Evolutionary conservation across 305 asterid species (phyloP), one percentile per base, ranked within the genome.

Genomic region (Fraxinus platypoda): DNA sequence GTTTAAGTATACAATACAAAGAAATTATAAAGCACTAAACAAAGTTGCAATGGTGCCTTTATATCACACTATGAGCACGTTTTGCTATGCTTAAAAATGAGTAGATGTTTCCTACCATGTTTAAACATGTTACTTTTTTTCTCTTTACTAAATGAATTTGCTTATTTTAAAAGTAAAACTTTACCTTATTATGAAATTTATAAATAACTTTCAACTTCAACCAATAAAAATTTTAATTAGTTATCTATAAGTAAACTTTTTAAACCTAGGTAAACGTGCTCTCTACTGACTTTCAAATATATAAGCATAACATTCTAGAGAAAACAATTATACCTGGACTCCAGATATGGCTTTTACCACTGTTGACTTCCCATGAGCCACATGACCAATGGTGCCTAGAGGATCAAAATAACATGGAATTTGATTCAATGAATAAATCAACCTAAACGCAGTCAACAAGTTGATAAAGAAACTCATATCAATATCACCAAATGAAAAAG

Each of bases 351-450:
- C 99, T 86, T 95, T 95, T 73, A 95, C 99, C 79, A 95, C 98
- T 43, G 99, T 95, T 28, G 99, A 95, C 88, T 95, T 95, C 52
- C 99, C 99, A 84, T 95, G 99, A 83, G 98, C 99, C 93, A 95
- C 99, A 78, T 95, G 99, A 34, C 99, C 99, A 86, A 95, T 95
- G 57, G 98, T 95, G 49, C 99, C 99, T 95, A 85, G 78, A 64
- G 82, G 62, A 80, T 49, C 78, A 79, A 80, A 83, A 11, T 30
- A 76, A 35, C 15, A 74, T 73, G 74, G 71, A 21, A 81, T 6
- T 49, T 21, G 52, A 62, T 8, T 35, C 21, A 70, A 30, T 9
- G 38, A 6, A 33, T 7, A 25, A 35, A 70, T 41, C 43, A 43
- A 17, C 9, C 25, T 79, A 23, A 30, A 25, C 76, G 71, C 76